Percentiles rank a stretch among this genome's conserved stretches.
These are phyloP conservation scores for Cladosporium phlei DNA, from an alignment of 2,329 filamentous ascomycete species.

Conservation along the genomic window DNA sequence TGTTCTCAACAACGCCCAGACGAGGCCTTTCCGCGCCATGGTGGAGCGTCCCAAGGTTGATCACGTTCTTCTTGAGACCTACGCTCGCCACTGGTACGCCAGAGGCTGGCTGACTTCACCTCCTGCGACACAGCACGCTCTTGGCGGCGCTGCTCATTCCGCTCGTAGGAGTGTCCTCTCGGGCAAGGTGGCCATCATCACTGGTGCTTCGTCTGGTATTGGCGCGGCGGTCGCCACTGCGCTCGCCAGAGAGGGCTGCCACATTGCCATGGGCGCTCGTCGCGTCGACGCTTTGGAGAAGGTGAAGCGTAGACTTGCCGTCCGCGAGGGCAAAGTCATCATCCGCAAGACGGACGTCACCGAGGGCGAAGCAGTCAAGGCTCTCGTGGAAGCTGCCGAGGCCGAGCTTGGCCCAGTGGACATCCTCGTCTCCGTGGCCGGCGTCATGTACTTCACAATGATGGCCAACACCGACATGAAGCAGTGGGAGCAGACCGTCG, in stretches of 20 bases:
- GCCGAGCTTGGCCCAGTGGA: conserved; percentile 67
- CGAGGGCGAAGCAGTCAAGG: conserved; percentile 59
- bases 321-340: conserved; percentile 60
- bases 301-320: conserved; percentile 57
- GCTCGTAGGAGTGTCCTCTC: conserved; percentile 56
- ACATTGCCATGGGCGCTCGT: conserved; percentile 67
- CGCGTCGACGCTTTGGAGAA: conserved; percentile 63
- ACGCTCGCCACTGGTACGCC: conserved; percentile 74
- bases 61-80: conserved; percentile 65
- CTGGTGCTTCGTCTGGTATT: conserved; percentile 74
- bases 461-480: conserved; percentile 71
- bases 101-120: conserved; percentile 68
- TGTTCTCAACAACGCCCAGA: conserved; percentile 66
- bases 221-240: conserved; percentile 68
- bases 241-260: conserved; percentile 65
- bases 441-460: conserved; percentile 86
- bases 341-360: conserved; percentile 70
- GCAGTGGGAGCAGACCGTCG: conserved; percentile 77
- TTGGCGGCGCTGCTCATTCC: conserved; percentile 41
- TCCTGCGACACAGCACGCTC: conserved; percentile 49
- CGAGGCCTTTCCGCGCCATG: conserved; percentile 54
- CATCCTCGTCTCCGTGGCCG: conserved; percentile 73
- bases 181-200: conserved; percentile 70
- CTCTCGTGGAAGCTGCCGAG: conserved; percentile 56
- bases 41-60: conserved; percentile 67